These are phyloP conservation scores for Sporormia fimetaria DNA, from an alignment of 495 filamentous ascomycete genomes.

Conservation along the genomic window DNA sequence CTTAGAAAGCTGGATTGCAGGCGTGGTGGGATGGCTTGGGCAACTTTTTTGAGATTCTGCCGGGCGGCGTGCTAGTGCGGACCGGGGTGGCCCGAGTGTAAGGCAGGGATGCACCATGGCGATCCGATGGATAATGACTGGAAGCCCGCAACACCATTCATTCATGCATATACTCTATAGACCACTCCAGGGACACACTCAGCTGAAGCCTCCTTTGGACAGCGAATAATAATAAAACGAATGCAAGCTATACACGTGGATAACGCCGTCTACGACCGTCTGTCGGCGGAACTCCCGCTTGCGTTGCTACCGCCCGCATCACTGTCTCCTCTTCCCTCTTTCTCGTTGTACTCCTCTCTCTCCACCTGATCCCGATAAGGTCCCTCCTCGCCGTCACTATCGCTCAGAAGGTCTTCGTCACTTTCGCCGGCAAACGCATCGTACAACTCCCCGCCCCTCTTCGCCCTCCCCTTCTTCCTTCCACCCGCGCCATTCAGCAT, in stretches of 20 bases:
- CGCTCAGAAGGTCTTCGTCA: conserved; percentile 49
- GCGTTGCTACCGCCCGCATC: conserved; percentile 12
- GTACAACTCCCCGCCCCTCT: conserved; percentile 74
- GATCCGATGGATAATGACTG: too few relatives aligned
- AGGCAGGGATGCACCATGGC: too few relatives aligned
- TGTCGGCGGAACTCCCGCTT: conserved; percentile 8
- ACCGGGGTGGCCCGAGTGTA: too few relatives aligned
- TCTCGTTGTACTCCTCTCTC: conserved; percentile 16
- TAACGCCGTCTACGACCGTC: conserved; percentile 2
- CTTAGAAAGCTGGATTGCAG: neutral
- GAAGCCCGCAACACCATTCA: too few relatives aligned
- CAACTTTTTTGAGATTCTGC: conserved; percentile 15
- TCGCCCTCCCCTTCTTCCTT: conserved; percentile 30
- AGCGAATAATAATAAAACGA: too few relatives aligned
- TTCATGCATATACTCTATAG: too few relatives aligned
- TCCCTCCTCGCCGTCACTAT: conserved; percentile 14
- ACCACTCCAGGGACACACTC: too few relatives aligned
- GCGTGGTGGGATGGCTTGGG: neutral
- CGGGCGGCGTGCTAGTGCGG: conserved; percentile 13
- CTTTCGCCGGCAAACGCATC: conserved; percentile 81
- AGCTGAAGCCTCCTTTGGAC: too few relatives aligned
- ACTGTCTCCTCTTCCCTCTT: conserved; percentile 6
- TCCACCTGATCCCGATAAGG: conserved; percentile 20
- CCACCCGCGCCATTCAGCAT: conserved; percentile 27
- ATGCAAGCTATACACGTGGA: too few relatives aligned